Percentiles rank a stretch among this genome's conserved stretches.
These are phyloP conservation scores for Fusarium sambucinum DNA, from an alignment of 2,329 filamentous ascomycete species.

Conservation along the genomic window DNA sequence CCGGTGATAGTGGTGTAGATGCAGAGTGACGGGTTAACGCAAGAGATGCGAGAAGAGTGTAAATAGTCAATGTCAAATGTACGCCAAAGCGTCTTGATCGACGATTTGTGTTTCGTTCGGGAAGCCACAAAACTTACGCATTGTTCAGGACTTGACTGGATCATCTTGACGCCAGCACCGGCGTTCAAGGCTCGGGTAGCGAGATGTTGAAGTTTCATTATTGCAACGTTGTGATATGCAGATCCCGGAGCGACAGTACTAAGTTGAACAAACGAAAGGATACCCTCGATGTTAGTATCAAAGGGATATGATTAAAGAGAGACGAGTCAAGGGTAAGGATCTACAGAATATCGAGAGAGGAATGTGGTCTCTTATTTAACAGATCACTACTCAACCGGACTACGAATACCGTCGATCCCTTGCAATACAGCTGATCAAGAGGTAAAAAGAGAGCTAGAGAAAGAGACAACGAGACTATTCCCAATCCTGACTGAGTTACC, in stretches of 20 bases:
- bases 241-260: neutral
- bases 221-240: slow-evolving; percentile 2
- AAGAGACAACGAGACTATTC: neutral
- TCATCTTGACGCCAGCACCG: slow-evolving; percentile 2
- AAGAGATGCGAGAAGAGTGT: neutral
- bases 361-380: slow-evolving; percentile 23
- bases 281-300: neutral
- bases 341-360: slow-evolving; percentile 16
- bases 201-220: slow-evolving; percentile 35
- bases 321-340: slow-evolving; percentile 26
- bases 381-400: neutral
- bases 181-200: slow-evolving; percentile 19
- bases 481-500: neutral
- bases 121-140: slow-evolving; percentile 30
- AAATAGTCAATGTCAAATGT: neutral
- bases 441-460: slow-evolving; percentile 1
- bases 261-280: neutral
- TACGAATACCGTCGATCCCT: slow-evolving; percentile 6
- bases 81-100: neutral
- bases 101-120: neutral
- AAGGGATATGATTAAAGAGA: slow-evolving; percentile 1
- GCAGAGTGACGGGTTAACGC: neutral
- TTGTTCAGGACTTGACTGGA: slow-evolving; percentile 6
- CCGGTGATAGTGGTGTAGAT: neutral
- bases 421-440: neutral